These are phyloP conservation scores for Candida berthetii DNA, from an alignment of 805 yeast genomes.

Conservation along the genomic window DNA sequence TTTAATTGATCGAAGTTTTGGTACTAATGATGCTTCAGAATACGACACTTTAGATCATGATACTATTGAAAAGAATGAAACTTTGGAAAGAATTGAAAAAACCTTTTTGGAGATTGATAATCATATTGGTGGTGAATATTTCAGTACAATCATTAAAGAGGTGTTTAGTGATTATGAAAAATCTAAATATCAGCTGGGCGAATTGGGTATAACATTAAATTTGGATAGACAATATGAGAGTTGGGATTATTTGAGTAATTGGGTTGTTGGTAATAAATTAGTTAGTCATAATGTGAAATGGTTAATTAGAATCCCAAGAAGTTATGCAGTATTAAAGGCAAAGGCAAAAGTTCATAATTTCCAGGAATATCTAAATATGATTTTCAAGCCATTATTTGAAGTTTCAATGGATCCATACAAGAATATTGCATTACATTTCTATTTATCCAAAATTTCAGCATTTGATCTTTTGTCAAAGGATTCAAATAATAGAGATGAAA, in stretches of 20 bases:
- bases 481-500: slow-evolving; percentile 13
- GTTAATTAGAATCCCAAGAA: slow-evolving; percentile 28
- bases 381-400: slow-evolving; percentile 27
- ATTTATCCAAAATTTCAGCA: slow-evolving; percentile 24
- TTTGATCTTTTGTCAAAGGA: slow-evolving; percentile 23
- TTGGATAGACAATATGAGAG: slow-evolving; percentile 4
- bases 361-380: slow-evolving; percentile 23
- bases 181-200: slow-evolving; percentile 31
- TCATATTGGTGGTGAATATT: slow-evolving; percentile 29
- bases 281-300: slow-evolving; percentile 33
- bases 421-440: slow-evolving; percentile 22
- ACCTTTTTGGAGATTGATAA: slow-evolving; percentile 31
- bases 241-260: slow-evolving; percentile 27
- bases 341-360: slow-evolving; percentile 18
- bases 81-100: slow-evolving; percentile 22
- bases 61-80: slow-evolving; percentile 17
- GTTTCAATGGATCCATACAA: slow-evolving; percentile 15
- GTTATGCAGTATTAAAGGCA: slow-evolving; percentile 19
- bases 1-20: slow-evolving; percentile 15
- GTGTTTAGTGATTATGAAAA: slow-evolving; percentile 27
- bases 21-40: slow-evolving; percentile 17
- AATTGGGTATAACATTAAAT: slow-evolving; percentile 28
- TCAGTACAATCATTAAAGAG: slow-evolving; percentile 26
- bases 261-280: slow-evolving; percentile 29
- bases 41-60: slow-evolving; percentile 9